These are phyloP conservation scores for Trichophyton simii DNA, from an alignment of 2,329 filamentous ascomycete species.

Conservation along the genomic window DNA sequence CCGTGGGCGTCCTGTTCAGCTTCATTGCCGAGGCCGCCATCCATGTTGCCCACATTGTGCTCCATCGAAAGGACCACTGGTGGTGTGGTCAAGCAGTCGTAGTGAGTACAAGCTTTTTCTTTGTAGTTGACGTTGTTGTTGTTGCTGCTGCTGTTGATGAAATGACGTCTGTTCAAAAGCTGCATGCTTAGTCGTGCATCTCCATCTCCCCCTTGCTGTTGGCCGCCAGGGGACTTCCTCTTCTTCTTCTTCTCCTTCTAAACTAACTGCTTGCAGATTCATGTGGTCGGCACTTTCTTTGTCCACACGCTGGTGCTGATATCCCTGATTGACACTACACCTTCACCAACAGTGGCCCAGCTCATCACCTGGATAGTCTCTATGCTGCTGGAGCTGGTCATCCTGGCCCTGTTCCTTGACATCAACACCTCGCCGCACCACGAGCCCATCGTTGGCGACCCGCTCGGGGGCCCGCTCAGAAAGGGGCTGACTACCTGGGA, in stretches of 20 bases:
- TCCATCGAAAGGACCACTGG: slow-evolving; percentile 53
- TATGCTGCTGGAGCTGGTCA: slow-evolving; percentile 57
- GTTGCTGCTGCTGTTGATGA: too few species aligned
- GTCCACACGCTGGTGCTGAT: slow-evolving; percentile 77
- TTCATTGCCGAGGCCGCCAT: slow-evolving; percentile 64
- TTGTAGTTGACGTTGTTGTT: background rate
- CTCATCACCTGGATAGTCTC: slow-evolving; percentile 66
- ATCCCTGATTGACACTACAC: slow-evolving; percentile 69
- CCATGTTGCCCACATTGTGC: slow-evolving; percentile 62
- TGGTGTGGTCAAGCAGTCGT: slow-evolving; percentile 71
- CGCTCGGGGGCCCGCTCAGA: slow-evolving; percentile 30
- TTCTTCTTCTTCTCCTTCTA: background rate
- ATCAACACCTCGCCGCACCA: slow-evolving; percentile 57
- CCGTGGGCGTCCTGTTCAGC: slow-evolving; percentile 56
- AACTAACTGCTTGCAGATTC: slow-evolving; percentile 47
- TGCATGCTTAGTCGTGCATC: slow-evolving; percentile 4
- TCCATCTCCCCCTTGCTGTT: background rate
- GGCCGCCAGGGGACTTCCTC: background rate
- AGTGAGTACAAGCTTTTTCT: slow-evolving; percentile 39
- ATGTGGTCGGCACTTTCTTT: slow-evolving; percentile 72
- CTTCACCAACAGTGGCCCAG: slow-evolving; percentile 69
- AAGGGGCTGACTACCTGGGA: slow-evolving; percentile 33
- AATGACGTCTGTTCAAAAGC: background rate
- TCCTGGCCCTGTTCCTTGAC: slow-evolving; percentile 56
- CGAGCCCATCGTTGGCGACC: slow-evolving; percentile 44